phyloP scores from a whole-genome alignment of 2,329 filamentous ascomycete species.

The Colletotrichum brevisporum region DNA sequence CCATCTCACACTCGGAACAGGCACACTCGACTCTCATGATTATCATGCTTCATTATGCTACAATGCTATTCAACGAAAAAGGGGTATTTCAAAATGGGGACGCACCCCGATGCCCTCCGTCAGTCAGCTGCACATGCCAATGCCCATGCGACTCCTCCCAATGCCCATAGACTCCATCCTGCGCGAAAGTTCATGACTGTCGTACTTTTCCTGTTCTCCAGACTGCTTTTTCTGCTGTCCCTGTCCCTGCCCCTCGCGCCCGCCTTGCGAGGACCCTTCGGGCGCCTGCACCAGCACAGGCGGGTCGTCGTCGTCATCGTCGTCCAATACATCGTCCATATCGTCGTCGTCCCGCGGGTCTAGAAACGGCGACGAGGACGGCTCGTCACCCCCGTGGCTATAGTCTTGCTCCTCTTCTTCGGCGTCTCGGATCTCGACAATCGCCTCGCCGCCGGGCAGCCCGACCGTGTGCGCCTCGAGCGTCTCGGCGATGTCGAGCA shows the following conservation, averaged over 20 bases:
- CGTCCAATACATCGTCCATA: conserved; percentile 48
- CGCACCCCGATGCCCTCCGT: conserved; percentile 10
- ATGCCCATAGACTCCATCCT: conserved; percentile 52
- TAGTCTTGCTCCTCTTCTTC: conserved; percentile 29
- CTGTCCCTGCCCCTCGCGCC: not conserved
- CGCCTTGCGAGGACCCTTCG: conserved; percentile 7
- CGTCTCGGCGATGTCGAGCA: conserved; percentile 87
- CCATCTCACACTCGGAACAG: too few species aligned
- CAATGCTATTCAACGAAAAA: conserved; percentile 12
- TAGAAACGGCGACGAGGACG: conserved; percentile 36
- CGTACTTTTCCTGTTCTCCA: conserved; percentile 30
- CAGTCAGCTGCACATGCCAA: conserved; percentile 43
- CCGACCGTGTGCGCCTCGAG: conserved; percentile 79
- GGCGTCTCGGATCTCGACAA: conserved; percentile 50
- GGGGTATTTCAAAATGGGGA: conserved; percentile 35
- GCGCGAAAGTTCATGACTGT: conserved; percentile 43
- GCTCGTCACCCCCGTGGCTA: conserved; percentile 32
- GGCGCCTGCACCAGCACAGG: conserved; percentile 31
- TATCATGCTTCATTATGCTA: conserved; percentile 16
- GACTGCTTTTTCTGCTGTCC: conserved; percentile 14
- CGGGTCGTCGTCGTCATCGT: conserved; percentile 42
- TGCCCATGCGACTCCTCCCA: conserved; percentile 44
- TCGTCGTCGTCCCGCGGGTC: conserved; percentile 46
- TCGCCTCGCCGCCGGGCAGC: conserved; percentile 73
- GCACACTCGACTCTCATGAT: not conserved